Percentiles rank a stretch among this genome's conserved stretches.
These are phyloP conservation scores for Vigna hirtella DNA, from an alignment of 306 rosid genomes.

Conservation along the genomic window DNA sequence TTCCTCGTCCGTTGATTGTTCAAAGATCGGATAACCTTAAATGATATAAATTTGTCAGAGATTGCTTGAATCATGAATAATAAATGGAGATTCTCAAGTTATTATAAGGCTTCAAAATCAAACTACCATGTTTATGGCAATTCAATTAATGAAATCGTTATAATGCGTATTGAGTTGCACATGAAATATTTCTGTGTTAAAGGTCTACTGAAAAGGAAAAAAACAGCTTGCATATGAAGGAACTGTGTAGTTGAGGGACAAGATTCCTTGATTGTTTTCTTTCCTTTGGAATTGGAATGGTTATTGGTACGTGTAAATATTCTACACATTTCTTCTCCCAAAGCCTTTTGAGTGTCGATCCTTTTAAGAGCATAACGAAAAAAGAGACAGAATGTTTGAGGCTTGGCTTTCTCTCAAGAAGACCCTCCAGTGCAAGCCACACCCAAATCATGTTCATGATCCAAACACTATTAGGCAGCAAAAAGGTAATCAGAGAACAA, in stretches of 20 bases:
- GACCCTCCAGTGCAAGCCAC: slow-evolving; percentile 55
- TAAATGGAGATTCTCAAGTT: slow-evolving; percentile 35
- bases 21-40: slow-evolving; percentile 38
- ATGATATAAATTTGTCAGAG: slow-evolving; percentile 18
- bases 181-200: slow-evolving; percentile 31
- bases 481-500: slow-evolving; percentile 38
- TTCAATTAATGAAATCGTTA: background rate
- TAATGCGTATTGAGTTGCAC: slow-evolving; percentile 23
- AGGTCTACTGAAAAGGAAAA: background rate
- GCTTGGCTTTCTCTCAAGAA: slow-evolving; percentile 54
- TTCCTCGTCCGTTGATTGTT: slow-evolving; percentile 39
- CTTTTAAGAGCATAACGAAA: slow-evolving; percentile 26
- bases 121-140: slow-evolving; percentile 29
- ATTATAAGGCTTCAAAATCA: slow-evolving; percentile 20
- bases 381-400: slow-evolving; percentile 48
- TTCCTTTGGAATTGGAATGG: slow-evolving; percentile 35
- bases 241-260: slow-evolving; percentile 26
- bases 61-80: slow-evolving; percentile 24
- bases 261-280: slow-evolving; percentile 41
- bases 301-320: slow-evolving; percentile 19
- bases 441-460: slow-evolving; percentile 56
- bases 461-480: slow-evolving; percentile 42
- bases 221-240: slow-evolving; percentile 44
- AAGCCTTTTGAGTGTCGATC: slow-evolving; percentile 26
- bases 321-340: slow-evolving; percentile 30